A percentile compares a stretch with the other conserved stretches of the same genome.
These are phyloP conservation scores for Pseudonectria buxi DNA, from an alignment of 2,329 filamentous ascomycete genomes.

Conservation along the genomic window DNA sequence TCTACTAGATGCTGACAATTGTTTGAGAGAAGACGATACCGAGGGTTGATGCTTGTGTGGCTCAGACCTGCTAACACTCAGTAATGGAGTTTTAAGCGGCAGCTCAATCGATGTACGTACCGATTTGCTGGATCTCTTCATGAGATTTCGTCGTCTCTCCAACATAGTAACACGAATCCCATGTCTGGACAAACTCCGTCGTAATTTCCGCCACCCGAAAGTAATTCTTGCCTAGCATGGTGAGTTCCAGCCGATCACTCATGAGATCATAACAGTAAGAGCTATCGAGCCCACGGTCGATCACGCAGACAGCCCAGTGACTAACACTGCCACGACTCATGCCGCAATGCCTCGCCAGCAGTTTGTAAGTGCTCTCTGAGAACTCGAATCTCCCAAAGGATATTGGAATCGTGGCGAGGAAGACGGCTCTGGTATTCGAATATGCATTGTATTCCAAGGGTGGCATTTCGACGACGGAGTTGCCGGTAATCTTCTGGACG, in stretches of 20 bases:
- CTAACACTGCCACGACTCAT: conserved; percentile 21
- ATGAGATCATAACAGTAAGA: conserved; percentile 21
- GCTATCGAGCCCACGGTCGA: conserved; percentile 12
- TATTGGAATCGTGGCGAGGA: conserved; percentile 17
- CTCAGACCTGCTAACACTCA: conserved; percentile 8
- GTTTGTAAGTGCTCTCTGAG: conserved; percentile 16
- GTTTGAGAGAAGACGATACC: conserved; percentile 15
- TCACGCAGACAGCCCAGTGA: conserved; percentile 20
- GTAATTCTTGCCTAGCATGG: conserved; percentile 17
- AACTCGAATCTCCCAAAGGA: conserved; percentile 16
- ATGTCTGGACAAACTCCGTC: conserved; percentile 15
- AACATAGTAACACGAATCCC: conserved; percentile 21
- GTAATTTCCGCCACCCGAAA: conserved; percentile 15
- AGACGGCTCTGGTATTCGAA: conserved; percentile 15
- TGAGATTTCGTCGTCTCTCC: conserved; percentile 21
- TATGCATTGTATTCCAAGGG: conserved; percentile 10
- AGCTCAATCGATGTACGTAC: neutral
- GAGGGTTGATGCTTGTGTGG: conserved; percentile 11
- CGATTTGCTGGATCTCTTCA: conserved; percentile 15
- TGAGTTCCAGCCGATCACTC: conserved; percentile 19
- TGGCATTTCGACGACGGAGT: conserved; percentile 14
- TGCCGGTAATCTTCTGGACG: conserved; percentile 13
- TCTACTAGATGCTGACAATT: conserved; percentile 21
- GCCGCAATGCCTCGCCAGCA: conserved; percentile 14
- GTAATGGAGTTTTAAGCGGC: neutral